Evolutionary conservation across 164 flowering plant genomes (phyloP), one percentile per base, ranked within the genome.

Genomic region (Magnolia kwangsiensis): DNA sequence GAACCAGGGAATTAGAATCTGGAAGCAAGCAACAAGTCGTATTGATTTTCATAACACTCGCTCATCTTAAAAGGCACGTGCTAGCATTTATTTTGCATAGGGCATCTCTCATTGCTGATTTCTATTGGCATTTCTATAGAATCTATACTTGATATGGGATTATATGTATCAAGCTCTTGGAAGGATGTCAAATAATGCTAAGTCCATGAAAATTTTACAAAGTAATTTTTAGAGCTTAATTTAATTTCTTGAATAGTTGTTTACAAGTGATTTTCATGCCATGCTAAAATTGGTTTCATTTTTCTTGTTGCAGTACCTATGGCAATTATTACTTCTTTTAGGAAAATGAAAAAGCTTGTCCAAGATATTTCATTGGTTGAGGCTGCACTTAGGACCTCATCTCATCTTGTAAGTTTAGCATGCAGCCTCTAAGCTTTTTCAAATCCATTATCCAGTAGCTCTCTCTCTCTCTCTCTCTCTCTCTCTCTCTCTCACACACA

Each of bases 331-430:
- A 90, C 93, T 68, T 91, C 98, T 51, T 94, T 90, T 74, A 89
- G 85, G 84, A 94, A 87, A 81, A 86, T 90, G 92, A 94, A 86
- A 83, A 91, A 85, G 86, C 94, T 94, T 58, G 84, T 85, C 19
- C 82, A 79, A 67, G 88, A 92, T 75, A 50, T 37, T 69, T 74
- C 86, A 31, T 20, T 86, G 21, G 80, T 94, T 69, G 89, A 77
- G 24, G 85, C 84, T 80, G 98, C 98, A 13, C 91, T 92, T 67
- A 85, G 76, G 83, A 89, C 88, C 58, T 94, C 98, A 51, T 83
- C 95, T 68, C 78, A 83, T 65, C 92, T 94, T 72, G 98, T 94
- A 85, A 85, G 90, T 74, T 71, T 72, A 19, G 37, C 50, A 11
- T 8, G 24, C 23, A 63, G 11, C 67, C 18, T 8, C 50, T 49